Conservation (phyloP, 1,284 basidiomycete genomes). For the Microbotryum violaceum region DNA sequence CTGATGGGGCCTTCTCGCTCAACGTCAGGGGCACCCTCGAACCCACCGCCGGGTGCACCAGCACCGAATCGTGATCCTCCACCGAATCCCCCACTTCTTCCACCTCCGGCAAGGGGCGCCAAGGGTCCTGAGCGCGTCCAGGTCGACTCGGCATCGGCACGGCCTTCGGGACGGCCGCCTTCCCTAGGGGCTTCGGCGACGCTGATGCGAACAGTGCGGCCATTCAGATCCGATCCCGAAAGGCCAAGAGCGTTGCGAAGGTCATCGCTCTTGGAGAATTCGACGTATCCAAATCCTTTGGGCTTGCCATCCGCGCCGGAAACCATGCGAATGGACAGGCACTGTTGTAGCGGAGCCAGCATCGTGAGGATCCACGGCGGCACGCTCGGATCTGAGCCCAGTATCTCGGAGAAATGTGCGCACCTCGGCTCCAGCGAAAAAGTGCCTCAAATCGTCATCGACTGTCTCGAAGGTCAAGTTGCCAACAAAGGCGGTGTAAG, state of each 20-base stretch:
- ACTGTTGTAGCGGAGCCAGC: conserved; percentile 43
- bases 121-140: conserved; percentile 35
- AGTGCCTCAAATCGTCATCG: conserved; percentile 71
- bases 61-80: not conserved
- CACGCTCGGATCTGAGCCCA: not conserved
- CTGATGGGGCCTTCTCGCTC: conserved; percentile 42
- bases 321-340: conserved; percentile 84
- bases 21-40: conserved; percentile 46
- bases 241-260: conserved; percentile 72
- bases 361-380: not conserved
- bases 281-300: conserved; percentile 96
- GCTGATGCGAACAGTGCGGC: conserved; percentile 75
- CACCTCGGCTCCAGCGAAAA: conserved; percentile 53
- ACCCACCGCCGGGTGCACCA: not conserved
- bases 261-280: conserved; percentile 75
- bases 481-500: conserved; percentile 92
- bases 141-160: conserved; percentile 29
- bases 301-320: conserved; percentile 77
- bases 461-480: conserved; percentile 90
- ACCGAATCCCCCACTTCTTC: conserved; percentile 41
- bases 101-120: conserved; percentile 17
- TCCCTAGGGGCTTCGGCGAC: conserved; percentile 82
- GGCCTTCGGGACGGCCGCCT: conserved; percentile 10
- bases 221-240: conserved; percentile 58
- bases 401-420: not conserved